Percentiles rank a stretch among this genome's conserved stretches.
phyloP scores from a whole-genome alignment of 371 early-diverging fungal genomes.

The Hamiltosporidium tvaerminnensis region DNA sequence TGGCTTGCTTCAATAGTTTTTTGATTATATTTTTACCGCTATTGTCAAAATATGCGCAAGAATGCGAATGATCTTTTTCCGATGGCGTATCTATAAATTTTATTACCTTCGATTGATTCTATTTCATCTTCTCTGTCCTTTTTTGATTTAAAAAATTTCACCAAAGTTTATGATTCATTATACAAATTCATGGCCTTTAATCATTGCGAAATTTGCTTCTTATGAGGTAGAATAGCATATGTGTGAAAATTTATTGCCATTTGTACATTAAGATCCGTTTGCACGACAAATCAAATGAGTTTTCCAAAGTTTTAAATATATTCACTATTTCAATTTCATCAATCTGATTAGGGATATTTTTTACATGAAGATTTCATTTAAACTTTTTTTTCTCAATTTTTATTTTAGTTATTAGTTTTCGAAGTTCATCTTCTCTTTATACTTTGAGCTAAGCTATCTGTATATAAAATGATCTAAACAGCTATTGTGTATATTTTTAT shows the following conservation, averaged over 20 bases:
- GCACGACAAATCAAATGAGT: conserved; percentile 34
- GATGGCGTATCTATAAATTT: too few relatives aligned
- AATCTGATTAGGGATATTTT: conserved; percentile 39
- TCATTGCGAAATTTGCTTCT: conserved; percentile 47
- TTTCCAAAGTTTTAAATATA: conserved; percentile 44
- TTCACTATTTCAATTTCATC: conserved; percentile 34
- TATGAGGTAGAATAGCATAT: conserved; percentile 44
- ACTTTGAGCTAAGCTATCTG: conserved; percentile 45
- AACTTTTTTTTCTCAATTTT: conserved; percentile 18
- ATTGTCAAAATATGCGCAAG: too few relatives aligned
- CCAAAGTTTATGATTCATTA: too few relatives aligned
- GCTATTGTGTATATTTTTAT: neutral
- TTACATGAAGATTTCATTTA: conserved; percentile 50
- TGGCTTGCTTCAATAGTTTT: too few relatives aligned
- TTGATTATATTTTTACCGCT: too few relatives aligned
- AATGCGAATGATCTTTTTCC: too few relatives aligned
- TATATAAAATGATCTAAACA: conserved; percentile 41
- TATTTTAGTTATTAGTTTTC: conserved; percentile 19
- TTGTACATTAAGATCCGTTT: conserved; percentile 8
- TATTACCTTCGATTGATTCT: too few relatives aligned
- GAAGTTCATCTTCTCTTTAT: conserved; percentile 39
- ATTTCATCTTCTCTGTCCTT: too few relatives aligned
- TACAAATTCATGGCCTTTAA: conserved; percentile 31
- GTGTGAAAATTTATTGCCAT: conserved; percentile 39
- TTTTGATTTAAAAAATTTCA: too few relatives aligned